These are phyloP conservation scores for Fraxinus excelsior DNA, from an alignment of 257 asterid genomes.

Conservation along the genomic window DNA sequence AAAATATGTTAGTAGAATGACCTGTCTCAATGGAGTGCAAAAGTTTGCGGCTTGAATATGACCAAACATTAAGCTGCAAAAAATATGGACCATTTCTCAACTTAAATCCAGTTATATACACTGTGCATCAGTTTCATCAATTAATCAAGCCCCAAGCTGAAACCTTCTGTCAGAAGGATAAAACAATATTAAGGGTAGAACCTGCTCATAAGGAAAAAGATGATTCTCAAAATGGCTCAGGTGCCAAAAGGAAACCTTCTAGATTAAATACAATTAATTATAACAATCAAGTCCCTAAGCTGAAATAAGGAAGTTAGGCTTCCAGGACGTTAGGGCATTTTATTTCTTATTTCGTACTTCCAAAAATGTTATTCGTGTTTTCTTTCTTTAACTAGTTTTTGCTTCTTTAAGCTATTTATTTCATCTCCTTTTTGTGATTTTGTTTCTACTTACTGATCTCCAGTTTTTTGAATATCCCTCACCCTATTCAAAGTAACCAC, in stretches of 20 bases:
- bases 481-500: not conserved
- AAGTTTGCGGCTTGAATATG: constrained; percentile 66
- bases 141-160: not conserved
- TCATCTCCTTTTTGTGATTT: not conserved
- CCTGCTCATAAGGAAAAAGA: not conserved
- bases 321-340: not conserved
- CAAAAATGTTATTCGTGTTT: not conserved
- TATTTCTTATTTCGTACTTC: not conserved
- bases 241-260: not conserved
- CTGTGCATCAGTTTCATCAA: not conserved
- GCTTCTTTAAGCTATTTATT: not conserved
- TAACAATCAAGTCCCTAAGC: not conserved
- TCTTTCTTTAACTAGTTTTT: not conserved
- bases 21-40: constrained; percentile 91
- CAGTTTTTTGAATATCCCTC: not conserved
- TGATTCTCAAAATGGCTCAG: not conserved
- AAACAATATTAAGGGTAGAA: not conserved
- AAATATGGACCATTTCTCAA: constrained; percentile 14
- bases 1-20: constrained; percentile 90
- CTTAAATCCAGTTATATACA: constrained; percentile 9
- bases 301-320: not conserved
- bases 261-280: not conserved
- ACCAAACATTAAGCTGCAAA: constrained; percentile 93
- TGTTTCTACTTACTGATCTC: not conserved
- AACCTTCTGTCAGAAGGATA: constrained; percentile 3